Conservation (phyloP, 805 yeast species). For the Ogataea polymorpha region DNA sequence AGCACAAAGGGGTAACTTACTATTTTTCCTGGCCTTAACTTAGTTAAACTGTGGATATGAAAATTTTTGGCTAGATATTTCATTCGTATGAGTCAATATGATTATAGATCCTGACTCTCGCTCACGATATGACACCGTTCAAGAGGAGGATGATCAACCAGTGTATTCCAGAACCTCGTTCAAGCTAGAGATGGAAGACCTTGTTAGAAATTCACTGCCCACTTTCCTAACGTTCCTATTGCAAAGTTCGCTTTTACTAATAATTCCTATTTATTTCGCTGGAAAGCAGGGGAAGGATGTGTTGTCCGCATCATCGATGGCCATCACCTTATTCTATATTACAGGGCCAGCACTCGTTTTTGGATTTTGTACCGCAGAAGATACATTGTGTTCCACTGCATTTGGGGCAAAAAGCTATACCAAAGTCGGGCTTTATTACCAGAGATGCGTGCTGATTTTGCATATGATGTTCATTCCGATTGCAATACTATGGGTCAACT, state of each 20-base stretch:
- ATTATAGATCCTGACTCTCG: too few species aligned
- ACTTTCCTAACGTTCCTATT: conserved; percentile 62
- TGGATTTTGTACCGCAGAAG: conserved; percentile 70
- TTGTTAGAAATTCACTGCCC: conserved; percentile 47
- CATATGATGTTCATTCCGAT: conserved; percentile 52
- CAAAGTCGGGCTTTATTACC: conserved; percentile 62
- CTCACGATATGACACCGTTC: too few species aligned
- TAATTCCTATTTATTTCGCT: conserved; percentile 69
- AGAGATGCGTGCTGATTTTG: conserved; percentile 57
- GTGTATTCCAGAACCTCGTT: conserved; percentile 10
- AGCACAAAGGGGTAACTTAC: too few species aligned
- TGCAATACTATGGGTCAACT: conserved; percentile 53
- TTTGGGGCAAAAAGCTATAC: conserved; percentile 61
- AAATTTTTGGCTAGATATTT: too few species aligned
- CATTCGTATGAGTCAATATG: too few species aligned
- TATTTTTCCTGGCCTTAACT: too few species aligned
- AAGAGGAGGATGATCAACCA: background rate
- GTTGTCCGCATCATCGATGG: conserved; percentile 67
- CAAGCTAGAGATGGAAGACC: conserved; percentile 18
- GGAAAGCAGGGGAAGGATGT: conserved; percentile 65
- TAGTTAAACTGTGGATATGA: too few species aligned
- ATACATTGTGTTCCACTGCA: conserved; percentile 74
- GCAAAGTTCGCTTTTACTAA: conserved; percentile 67
- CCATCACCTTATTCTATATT: conserved; percentile 71
- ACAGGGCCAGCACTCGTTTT: conserved; percentile 69